Percentiles rank a stretch among this genome's conserved stretches.
Conservation (phyloP, 768 basidiomycete genomes). For the Amanita jacksonii region DNA sequence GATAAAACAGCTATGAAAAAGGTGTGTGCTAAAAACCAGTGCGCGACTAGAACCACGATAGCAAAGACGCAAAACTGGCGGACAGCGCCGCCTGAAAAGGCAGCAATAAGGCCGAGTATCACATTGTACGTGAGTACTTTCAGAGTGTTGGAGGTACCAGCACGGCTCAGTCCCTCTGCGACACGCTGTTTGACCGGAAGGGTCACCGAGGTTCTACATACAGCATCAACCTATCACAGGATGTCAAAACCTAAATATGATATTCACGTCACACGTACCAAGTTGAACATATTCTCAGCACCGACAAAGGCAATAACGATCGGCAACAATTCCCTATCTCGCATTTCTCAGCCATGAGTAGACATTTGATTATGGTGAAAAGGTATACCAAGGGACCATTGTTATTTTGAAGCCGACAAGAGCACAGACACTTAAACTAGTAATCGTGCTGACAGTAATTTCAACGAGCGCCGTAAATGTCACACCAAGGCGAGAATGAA, state of each 20-base stretch:
- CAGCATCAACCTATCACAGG: conserved; percentile 70
- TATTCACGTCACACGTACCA: conserved; percentile 41
- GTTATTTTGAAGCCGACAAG: conserved; percentile 82
- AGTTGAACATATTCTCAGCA: conserved; percentile 94
- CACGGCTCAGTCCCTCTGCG: conserved; percentile 79
- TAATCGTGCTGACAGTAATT: conserved; percentile 86
- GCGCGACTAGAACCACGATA: conserved; percentile 87
- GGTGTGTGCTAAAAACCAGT: conserved; percentile 95
- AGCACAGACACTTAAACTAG: conserved; percentile 87
- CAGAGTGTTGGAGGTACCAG: conserved; percentile 86
- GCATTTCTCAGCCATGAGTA: conserved; percentile 7
- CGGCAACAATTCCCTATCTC: conserved; percentile 71
- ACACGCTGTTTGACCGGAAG: conserved; percentile 88
- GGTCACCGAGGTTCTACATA: conserved; percentile 76
- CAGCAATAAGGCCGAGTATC: conserved; percentile 67
- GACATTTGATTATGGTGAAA: background rate
- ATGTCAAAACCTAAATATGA: conserved; percentile 14
- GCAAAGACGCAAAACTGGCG: conserved; percentile 92
- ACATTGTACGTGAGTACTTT: conserved; percentile 84
- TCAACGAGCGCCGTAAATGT: conserved; percentile 92
- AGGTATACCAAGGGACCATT: conserved; percentile 78
- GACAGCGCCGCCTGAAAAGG: conserved; percentile 70
- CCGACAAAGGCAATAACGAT: conserved; percentile 94
- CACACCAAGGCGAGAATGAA: conserved; percentile 86
- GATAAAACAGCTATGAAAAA: conserved; percentile 93